phyloP scores from a whole-genome alignment of 108 stramenopile genomes.

The Pseudonitzschia delicatissima region DNA sequence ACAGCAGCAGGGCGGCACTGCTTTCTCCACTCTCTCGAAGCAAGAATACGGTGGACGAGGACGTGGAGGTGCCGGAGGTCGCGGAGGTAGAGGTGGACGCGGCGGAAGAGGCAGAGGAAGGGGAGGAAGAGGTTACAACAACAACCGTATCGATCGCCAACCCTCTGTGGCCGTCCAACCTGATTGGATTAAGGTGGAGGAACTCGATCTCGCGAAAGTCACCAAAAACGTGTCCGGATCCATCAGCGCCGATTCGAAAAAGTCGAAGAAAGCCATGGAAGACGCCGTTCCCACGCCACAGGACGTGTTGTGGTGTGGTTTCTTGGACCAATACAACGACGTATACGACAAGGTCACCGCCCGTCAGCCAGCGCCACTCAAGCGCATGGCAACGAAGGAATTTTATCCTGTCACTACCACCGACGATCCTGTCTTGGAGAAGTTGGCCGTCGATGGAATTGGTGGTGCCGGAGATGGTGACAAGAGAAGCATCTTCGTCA shows the following conservation, averaged over 20 bases:
- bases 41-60: constrained; percentile 35
- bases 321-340: constrained; percentile 92
- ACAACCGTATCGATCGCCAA: constrained; percentile 55
- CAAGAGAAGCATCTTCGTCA: constrained; percentile 75
- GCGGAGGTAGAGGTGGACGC: constrained; percentile 43
- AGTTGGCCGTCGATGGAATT: constrained; percentile 86
- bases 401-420: constrained; percentile 96
- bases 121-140: constrained; percentile 30
- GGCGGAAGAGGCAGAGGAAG: constrained; percentile 45
- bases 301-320: constrained; percentile 93
- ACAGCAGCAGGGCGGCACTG: constrained; percentile 35
- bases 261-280: constrained; percentile 66
- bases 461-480: constrained; percentile 47
- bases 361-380: constrained; percentile 60
- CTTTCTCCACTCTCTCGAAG: constrained; percentile 19
- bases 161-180: constrained; percentile 87
- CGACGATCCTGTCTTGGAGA: constrained; percentile 97
- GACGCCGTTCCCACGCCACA: constrained; percentile 47
- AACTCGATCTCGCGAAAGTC: constrained; percentile 90
- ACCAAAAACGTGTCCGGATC: constrained; percentile 60
- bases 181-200: constrained; percentile 90
- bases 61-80: constrained; percentile 23
- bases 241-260: constrained; percentile 64
- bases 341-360: constrained; percentile 89
- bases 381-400: constrained; percentile 80